Evolutionary conservation across 2,329 filamentous ascomycete genomes (phyloP).

Genomic region (Colletotrichum chrysophilum): DNA sequence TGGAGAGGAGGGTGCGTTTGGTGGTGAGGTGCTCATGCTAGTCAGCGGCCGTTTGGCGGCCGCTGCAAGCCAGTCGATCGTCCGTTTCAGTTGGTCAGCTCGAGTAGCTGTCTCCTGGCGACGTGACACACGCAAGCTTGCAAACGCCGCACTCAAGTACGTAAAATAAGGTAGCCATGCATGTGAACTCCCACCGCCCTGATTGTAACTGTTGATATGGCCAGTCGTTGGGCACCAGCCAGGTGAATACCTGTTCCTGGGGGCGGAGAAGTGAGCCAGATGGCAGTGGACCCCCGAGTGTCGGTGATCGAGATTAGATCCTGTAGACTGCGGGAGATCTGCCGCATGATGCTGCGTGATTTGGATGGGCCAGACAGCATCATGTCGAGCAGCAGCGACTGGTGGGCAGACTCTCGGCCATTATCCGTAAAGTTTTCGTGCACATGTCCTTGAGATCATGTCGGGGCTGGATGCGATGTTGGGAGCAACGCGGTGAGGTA

Average conservation of each 20-base stretch:
- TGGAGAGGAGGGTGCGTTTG: not conserved
- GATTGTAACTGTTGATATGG: not conserved
- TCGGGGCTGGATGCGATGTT: not conserved
- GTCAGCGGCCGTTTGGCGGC: not conserved
- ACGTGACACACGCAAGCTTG: not conserved
- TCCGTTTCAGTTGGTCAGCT: not conserved
- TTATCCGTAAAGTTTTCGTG: not conserved
- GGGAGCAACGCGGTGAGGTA: not conserved
- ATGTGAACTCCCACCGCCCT: not conserved
- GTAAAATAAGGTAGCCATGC: not conserved
- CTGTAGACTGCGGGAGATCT: conserved; percentile 15
- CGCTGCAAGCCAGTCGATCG: not conserved
- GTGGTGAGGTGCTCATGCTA: not conserved
- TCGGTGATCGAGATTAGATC: conserved; percentile 12
- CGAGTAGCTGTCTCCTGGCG: not conserved
- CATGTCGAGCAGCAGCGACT: not conserved
- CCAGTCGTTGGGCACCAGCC: not conserved
- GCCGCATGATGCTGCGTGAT: conserved; percentile 3
- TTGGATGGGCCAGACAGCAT: not conserved
- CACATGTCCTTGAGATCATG: not conserved
- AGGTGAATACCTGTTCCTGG: not conserved
- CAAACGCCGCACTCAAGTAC: not conserved
- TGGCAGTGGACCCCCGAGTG: not conserved
- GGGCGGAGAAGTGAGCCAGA: not conserved
- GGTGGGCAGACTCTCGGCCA: not conserved